A percentile compares a stretch with the other conserved stretches of the same genome.
These are phyloP conservation scores for Ramularia endophylla DNA, from an alignment of 2,329 filamentous ascomycete genomes.

Conservation along the genomic window DNA sequence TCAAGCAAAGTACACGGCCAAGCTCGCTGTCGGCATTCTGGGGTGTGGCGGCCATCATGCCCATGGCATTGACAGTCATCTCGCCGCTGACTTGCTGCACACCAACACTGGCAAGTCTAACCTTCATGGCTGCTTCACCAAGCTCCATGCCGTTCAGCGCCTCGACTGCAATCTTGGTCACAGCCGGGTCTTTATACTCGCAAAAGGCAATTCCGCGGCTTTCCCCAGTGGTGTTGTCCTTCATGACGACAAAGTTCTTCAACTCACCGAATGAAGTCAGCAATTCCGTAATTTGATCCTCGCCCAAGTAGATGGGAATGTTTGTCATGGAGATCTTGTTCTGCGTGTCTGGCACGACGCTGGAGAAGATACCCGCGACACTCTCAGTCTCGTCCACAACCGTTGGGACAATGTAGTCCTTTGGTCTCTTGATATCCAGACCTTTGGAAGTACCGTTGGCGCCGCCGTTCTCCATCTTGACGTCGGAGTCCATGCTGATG, in stretches of 20 bases:
- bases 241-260: slow-evolving; percentile 85
- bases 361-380: slow-evolving; percentile 71
- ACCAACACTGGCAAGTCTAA: slow-evolving; percentile 84
- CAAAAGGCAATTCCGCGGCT: slow-evolving; percentile 87
- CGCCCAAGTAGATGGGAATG: slow-evolving; percentile 78
- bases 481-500: slow-evolving; percentile 72
- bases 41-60: slow-evolving; percentile 81
- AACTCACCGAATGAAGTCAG: slow-evolving; percentile 87
- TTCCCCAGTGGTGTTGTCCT: slow-evolving; percentile 77
- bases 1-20: slow-evolving; percentile 78
- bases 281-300: slow-evolving; percentile 87
- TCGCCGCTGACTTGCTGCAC: slow-evolving; percentile 92
- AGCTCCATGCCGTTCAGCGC: slow-evolving; percentile 91
- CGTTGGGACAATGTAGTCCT: slow-evolving; percentile 93
- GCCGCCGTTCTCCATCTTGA: slow-evolving; percentile 45
- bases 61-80: slow-evolving; percentile 96
- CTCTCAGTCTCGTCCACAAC: slow-evolving; percentile 66
- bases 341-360: slow-evolving; percentile 78
- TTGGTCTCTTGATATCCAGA: slow-evolving; percentile 76
- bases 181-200: slow-evolving; percentile 75
- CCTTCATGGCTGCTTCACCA: slow-evolving; percentile 77
- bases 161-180: slow-evolving; percentile 81
- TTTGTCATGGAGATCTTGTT: slow-evolving; percentile 94
- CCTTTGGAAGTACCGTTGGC: slow-evolving; percentile 51
- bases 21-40: slow-evolving; percentile 68